Evolutionary conservation across 2,329 filamentous ascomycete genomes (phyloP).

Genomic region (Myriosclerotinia scirpicola): DNA sequence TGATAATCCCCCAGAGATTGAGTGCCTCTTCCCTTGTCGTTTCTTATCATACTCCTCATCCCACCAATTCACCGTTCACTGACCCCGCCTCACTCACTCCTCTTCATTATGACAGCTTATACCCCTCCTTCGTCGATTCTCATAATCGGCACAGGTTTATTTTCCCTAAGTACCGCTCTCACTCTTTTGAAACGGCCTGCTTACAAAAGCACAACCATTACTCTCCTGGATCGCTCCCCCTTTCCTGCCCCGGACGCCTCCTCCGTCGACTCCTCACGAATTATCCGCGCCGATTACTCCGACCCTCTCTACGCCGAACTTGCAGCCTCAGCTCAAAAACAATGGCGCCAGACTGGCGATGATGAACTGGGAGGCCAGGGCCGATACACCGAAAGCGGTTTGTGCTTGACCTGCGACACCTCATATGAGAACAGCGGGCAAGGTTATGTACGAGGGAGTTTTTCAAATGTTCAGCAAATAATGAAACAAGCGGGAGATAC

Average conservation of each 20-base stretch:
- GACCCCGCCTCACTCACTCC: neutral
- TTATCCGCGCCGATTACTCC: constrained; percentile 75
- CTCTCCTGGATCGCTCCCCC: constrained; percentile 57
- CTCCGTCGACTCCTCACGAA: constrained; percentile 63
- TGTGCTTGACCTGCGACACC: constrained; percentile 62
- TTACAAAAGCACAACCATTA: constrained; percentile 54
- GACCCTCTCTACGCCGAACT: constrained; percentile 74
- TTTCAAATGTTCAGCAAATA: constrained; percentile 55
- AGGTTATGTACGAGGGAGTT: constrained; percentile 58
- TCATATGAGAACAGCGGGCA: constrained; percentile 39
- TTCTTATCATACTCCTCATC: neutral
- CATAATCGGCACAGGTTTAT: constrained; percentile 63
- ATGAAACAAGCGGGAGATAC: constrained; percentile 40
- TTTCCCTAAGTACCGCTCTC: constrained; percentile 65
- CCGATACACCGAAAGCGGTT: constrained; percentile 68
- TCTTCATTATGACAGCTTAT: constrained; percentile 13
- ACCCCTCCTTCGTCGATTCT: constrained; percentile 53
- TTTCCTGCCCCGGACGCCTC: constrained; percentile 61
- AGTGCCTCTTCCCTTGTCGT: constrained; percentile 1
- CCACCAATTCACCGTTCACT: neutral
- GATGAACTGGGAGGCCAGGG: constrained; percentile 58
- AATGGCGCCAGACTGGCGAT: constrained; percentile 61
- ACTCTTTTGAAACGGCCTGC: constrained; percentile 63
- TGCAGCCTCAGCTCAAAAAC: constrained; percentile 65
- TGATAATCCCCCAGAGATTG: neutral